Conservation (phyloP, 805 yeast species). For the Wickerhamiella sorbophila region DNA sequence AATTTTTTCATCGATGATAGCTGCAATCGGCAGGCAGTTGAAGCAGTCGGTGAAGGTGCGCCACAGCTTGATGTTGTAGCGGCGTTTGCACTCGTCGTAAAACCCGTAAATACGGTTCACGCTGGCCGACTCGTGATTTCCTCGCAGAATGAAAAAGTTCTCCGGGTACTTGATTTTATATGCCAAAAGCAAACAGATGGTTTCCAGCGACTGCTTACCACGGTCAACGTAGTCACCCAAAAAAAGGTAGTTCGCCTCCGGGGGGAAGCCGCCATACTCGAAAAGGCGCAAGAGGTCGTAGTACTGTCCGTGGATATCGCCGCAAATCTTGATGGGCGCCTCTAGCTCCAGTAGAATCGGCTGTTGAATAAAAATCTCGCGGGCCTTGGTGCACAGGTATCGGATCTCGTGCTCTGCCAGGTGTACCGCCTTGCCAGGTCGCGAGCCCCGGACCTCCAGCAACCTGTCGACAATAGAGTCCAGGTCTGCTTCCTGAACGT, state of each 20-base stretch:
- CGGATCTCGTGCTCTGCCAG: conserved; percentile 89
- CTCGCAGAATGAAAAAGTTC: conserved; percentile 90
- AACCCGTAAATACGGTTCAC: conserved; percentile 96
- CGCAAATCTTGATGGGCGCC: conserved; percentile 90
- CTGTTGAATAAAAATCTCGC: conserved; percentile 95
- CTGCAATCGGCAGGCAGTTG: conserved; percentile 97
- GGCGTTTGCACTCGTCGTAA: conserved; percentile 92
- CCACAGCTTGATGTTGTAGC: conserved; percentile 97
- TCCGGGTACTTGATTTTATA: conserved; percentile 97
- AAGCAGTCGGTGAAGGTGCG: conserved; percentile 97
- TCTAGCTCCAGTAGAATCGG: conserved; percentile 90
- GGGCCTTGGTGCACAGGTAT: conserved; percentile 89
- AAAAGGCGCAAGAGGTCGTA: conserved; percentile 88
- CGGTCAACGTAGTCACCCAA: conserved; percentile 97
- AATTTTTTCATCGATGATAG: conserved; percentile 93
- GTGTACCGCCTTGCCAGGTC: conserved; percentile 96
- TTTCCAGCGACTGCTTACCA: conserved; percentile 94
- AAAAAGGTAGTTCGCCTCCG: conserved; percentile 91
- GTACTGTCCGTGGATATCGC: conserved; percentile 98
- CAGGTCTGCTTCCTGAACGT: conserved; percentile 68
- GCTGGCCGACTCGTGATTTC: conserved; percentile 97
- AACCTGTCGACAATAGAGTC: conserved; percentile 95
- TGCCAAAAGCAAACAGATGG: conserved; percentile 84
- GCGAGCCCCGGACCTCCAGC: conserved; percentile 92
- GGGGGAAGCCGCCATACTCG: conserved; percentile 98